Evolutionary conservation across 139 green algal genomes (phyloP), one percentile per base, ranked within the genome.

Genomic region (Tetraselmis chui): DNA sequence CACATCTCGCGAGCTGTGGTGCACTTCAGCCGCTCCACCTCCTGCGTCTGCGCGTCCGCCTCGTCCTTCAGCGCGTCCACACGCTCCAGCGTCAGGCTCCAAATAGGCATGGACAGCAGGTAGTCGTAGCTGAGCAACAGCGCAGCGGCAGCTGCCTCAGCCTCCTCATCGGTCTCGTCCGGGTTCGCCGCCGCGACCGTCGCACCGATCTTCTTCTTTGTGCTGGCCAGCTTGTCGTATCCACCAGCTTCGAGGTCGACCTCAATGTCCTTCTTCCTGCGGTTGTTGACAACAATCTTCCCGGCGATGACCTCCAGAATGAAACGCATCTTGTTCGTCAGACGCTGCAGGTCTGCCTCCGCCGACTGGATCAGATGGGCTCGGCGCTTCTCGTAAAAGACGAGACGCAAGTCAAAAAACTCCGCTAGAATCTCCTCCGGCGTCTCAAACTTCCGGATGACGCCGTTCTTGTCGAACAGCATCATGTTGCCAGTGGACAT

Each of bases 401-500:
- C 82, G 2, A 99, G 86, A 30, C 96, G 89, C 77, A 97, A 82
- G 29, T 89, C 77, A 75, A 92, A 99, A 89, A 99, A 99, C 76
- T 98, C 95, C 5, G 85, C 30, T 32, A 99, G 88, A 80, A 98
- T 96, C 74, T 94, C 84, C 85, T 98, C 94, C 0, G 96, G 92
- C 25, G 82, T 88, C 31, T 92, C 84, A 83, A 99, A 99, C 81
- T 93, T 95, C 86, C 90, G 93, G 89, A 99, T 99, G 1, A 87
- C 23, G 59, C 96, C 96, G 23, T 97, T 86, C 59, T 83, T 74
- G 84, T 97, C 91, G 87, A 99, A 99, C 67, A 98, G 90, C 91
- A 98, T 93, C 96, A 99, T 99, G 93, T 99, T 99, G 86, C 89
- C 93, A n/a, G 88, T 93, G 26, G 88, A 89, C 32, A 98, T 91